Percentiles rank a stretch among this genome's conserved stretches.
These are phyloP conservation scores for Protomyces arabidopsidicola DNA, from an alignment of 1,139 yeast genomes.

Conservation along the genomic window DNA sequence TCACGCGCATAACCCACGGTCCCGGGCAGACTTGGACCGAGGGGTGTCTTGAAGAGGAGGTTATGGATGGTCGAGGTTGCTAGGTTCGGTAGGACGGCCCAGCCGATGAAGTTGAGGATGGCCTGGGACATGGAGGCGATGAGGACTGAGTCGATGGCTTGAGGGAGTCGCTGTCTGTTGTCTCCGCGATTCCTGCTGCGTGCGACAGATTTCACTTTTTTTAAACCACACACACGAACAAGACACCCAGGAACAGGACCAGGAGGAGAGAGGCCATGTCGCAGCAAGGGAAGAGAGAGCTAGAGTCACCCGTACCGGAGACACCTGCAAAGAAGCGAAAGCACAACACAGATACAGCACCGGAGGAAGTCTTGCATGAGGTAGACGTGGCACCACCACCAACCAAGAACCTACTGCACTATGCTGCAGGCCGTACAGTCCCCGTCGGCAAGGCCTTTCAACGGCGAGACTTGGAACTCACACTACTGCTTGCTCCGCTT, in stretches of 20 bases:
- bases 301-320: slow-evolving; percentile 18
- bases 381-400: background rate
- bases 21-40: slow-evolving; percentile 2
- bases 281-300: slow-evolving; percentile 1
- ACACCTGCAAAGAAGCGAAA: slow-evolving; percentile 8
- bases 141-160: too few species aligned
- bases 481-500: slow-evolving; percentile 27
- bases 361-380: background rate
- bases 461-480: background rate
- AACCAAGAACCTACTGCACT: slow-evolving; percentile 11
- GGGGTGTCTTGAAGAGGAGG: slow-evolving; percentile 1
- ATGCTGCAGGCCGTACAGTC: background rate
- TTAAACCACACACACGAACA: too few species aligned
- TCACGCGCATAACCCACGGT: slow-evolving; percentile 11
- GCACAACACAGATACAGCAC: background rate
- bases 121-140: background rate
- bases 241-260: too few species aligned
- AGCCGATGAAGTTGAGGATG: slow-evolving; percentile 9
- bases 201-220: too few species aligned
- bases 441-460: slow-evolving; percentile 3
- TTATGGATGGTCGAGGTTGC: slow-evolving; percentile 24
- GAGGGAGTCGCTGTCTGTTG: too few species aligned
- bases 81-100: slow-evolving; percentile 29
- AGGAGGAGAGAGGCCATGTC: slow-evolving; percentile 1
- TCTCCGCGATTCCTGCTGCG: too few species aligned